phyloP scores from a whole-genome alignment of 306 rosid species.

The Acacia acuminata region DNA sequence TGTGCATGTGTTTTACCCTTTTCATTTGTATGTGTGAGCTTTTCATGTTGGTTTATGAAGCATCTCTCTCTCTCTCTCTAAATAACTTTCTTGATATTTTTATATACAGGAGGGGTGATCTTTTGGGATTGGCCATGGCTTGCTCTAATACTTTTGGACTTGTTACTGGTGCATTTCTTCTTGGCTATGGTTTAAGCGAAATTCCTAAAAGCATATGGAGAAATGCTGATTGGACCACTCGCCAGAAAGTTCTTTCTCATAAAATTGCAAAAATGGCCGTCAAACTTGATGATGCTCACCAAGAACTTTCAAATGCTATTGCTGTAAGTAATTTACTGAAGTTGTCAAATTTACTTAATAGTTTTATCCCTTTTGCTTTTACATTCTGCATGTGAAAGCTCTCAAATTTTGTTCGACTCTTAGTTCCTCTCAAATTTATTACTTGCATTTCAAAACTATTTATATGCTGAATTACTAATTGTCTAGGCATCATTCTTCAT shows the following conservation, averaged over 20 bases:
- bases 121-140: slow-evolving; percentile 92
- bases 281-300: slow-evolving; percentile 96
- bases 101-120: slow-evolving; percentile 66
- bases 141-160: slow-evolving; percentile 98
- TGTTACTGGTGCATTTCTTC: slow-evolving; percentile 97
- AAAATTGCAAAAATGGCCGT: slow-evolving; percentile 92
- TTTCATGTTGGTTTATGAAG: slow-evolving; percentile 9
- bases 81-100: slow-evolving; percentile 33
- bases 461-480: background rate
- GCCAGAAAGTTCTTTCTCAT: slow-evolving; percentile 94
- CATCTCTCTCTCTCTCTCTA: background rate
- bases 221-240: slow-evolving; percentile 86
- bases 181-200: slow-evolving; percentile 96
- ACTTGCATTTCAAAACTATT: background rate
- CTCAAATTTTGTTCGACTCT: background rate
- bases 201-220: slow-evolving; percentile 93
- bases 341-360: background rate
- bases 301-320: slow-evolving; percentile 96
- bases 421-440: background rate
- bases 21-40: slow-evolving; percentile 4
- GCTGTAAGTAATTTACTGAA: slow-evolving; percentile 53
- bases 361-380: slow-evolving; percentile 5
- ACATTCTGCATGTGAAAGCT: background rate
- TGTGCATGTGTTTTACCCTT: slow-evolving; percentile 5
- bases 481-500: background rate